Evolutionary conservation across 352 stramenopile genomes (phyloP).

Genomic region (Phytophthora syringae): DNA sequence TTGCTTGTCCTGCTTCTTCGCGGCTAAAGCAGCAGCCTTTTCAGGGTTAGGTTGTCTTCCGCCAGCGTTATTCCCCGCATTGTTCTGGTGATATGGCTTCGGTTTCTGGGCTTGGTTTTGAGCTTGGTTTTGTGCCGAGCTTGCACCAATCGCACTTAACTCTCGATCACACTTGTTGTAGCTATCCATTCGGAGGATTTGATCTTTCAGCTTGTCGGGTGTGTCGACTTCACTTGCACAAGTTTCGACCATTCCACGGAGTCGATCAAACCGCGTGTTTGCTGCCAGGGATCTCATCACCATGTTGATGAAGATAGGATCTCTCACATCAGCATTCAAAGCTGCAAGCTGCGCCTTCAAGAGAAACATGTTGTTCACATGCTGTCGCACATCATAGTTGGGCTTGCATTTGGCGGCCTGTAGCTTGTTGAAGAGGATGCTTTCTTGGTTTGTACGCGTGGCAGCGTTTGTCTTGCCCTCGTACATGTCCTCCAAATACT

Average conservation of each 20-base stretch:
- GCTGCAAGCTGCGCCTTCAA: constrained; percentile 1
- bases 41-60: neutral
- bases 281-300: neutral
- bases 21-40: neutral
- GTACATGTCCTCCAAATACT: constrained; percentile 4
- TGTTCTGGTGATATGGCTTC: neutral
- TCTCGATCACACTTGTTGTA: constrained; percentile 19
- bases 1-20: constrained; percentile 7
- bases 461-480: constrained; percentile 11
- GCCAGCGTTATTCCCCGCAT: neutral
- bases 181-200: constrained; percentile 12
- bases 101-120: neutral
- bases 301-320: constrained; percentile 13
- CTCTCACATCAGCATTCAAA: constrained; percentile 4
- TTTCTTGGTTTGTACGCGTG: constrained; percentile 17
- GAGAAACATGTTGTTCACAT: constrained; percentile 18
- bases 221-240: constrained; percentile 1
- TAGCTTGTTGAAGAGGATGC: constrained; percentile 19
- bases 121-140: neutral
- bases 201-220: constrained; percentile 8
- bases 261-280: neutral
- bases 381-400: constrained; percentile 6
- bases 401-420: constrained; percentile 14
- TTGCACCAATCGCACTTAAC: neutral
- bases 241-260: neutral